A percentile compares a stretch with the other conserved stretches of the same genome.
Conservation (phyloP, 441 rosid genomes). For the Adansonia madagascariensis region DNA sequence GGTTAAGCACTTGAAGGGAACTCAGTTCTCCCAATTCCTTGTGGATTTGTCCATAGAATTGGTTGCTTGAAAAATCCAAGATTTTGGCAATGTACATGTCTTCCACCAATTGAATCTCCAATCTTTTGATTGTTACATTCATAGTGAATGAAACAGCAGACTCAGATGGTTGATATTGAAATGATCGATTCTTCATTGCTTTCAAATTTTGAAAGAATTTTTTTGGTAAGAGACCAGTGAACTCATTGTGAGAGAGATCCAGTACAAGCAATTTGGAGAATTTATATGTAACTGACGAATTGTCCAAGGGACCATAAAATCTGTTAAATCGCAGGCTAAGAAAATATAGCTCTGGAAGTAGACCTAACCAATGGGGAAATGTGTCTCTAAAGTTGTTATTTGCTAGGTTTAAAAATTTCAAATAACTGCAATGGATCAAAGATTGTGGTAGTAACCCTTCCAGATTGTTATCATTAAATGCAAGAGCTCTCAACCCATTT, state of each 20-base stretch:
- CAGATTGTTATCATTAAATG: conserved; percentile 28
- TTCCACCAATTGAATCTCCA: background rate
- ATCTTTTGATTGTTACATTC: conserved; percentile 23
- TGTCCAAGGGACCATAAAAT: background rate
- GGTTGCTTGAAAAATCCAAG: conserved; percentile 33
- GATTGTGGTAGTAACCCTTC: conserved; percentile 18
- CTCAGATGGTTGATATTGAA: too few species aligned
- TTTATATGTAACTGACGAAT: background rate
- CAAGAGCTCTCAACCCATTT: background rate
- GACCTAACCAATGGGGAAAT: conserved; percentile 23
- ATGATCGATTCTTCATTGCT: background rate
- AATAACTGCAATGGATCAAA: background rate
- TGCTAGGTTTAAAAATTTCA: conserved; percentile 16
- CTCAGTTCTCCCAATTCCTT: conserved; percentile 28
- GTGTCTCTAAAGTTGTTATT: conserved; percentile 29
- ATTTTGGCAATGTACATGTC: conserved; percentile 8
- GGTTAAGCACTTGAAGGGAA: background rate
- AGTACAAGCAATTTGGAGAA: background rate
- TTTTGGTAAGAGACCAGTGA: background rate
- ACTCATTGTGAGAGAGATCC: background rate
- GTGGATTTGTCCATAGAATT: conserved; percentile 33
- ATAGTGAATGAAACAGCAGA: background rate
- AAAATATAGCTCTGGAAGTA: background rate
- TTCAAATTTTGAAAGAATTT: background rate
- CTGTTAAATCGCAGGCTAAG: background rate